Base-by-base conservation (phyloP, 148 eudicot genomes). In the Dysphania ambrosioides region DNA sequence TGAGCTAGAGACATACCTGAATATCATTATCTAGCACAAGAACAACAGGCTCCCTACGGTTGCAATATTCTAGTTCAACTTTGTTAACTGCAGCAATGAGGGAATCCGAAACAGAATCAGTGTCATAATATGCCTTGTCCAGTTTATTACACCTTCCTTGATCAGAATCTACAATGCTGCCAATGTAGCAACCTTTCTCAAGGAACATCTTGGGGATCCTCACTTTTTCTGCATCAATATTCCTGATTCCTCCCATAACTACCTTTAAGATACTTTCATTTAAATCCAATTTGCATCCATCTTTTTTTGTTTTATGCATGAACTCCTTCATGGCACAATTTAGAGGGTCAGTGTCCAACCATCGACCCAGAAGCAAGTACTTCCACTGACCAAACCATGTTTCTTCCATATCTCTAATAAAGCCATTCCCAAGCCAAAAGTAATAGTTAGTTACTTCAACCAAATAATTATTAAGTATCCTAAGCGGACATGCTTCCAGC, bases 321-420 rank as follows among this genome's bases (percentile, higher is more conserved):
- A 88, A 77, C 74, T 84, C 82, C 83, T 80, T 84, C 75, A 57
- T 71, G 36, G 75, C 75, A 68, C 85, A 72, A 78, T 80, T 79
- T 34, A 85, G 79, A 73, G 83, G 75, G 66, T 74, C 79, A 68
- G 75, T 57, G 78, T 87, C 88, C 75, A 82, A 79, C 88, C 79
- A 85, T 67, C 81, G 80, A 26, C 97, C 97, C 77, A 86, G 74
- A 78, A 95, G 90, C 85, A 95, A 77, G 79, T 76, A 84, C 71
- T 85, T 92, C 93, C 97, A 90, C 13, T 78, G 80, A 67, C 97
- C 96, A 73, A 92, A 81, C 98, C 98, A 95, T 66, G 70, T 74
- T 32, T 92, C 90, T 80, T 95, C 98, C 79, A 95, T 61, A 79
- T 87, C 85, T 75, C 98, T 95, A 81, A 49, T 35, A 26, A 66